Evolutionary conservation across 2,329 filamentous ascomycete genomes (phyloP).

Genomic region (Orbilia ellipsospora): DNA sequence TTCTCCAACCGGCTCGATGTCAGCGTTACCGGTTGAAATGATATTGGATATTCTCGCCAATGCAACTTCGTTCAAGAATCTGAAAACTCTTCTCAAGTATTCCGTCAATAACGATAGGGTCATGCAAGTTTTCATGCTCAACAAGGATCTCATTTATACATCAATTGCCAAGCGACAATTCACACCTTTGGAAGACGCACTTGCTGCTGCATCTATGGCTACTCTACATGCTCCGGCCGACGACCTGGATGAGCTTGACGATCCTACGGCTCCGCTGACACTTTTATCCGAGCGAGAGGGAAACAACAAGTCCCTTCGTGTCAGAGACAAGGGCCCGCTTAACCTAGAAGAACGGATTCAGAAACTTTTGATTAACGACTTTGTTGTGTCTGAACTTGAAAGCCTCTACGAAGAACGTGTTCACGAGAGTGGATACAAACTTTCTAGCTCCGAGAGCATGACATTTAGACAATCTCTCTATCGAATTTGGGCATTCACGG

Average conservation of each 20-base stretch:
- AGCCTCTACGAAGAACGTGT: slow-evolving; percentile 40
- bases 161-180: slow-evolving; percentile 51
- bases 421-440: slow-evolving; percentile 41
- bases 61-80: slow-evolving; percentile 38
- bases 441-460: slow-evolving; percentile 23
- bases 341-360: slow-evolving; percentile 48
- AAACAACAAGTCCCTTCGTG: slow-evolving; percentile 51
- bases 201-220: slow-evolving; percentile 52
- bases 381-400: slow-evolving; percentile 38
- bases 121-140: slow-evolving; percentile 52
- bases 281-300: slow-evolving; percentile 51
- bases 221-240: slow-evolving; percentile 28
- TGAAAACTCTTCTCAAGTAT: slow-evolving; percentile 36
- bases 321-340: slow-evolving; percentile 46
- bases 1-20: slow-evolving; percentile 38
- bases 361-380: slow-evolving; percentile 45
- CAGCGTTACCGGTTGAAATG: slow-evolving; percentile 43
- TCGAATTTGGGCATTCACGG: slow-evolving; percentile 52
- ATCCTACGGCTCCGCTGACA: slow-evolving; percentile 46
- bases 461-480: slow-evolving; percentile 45
- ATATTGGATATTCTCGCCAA: slow-evolving; percentile 49
- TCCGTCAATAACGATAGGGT: slow-evolving; percentile 38
- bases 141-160: slow-evolving; percentile 49
- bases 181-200: slow-evolving; percentile 44
- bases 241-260: slow-evolving; percentile 49